A percentile compares a stretch with the other conserved stretches of the same genome.
Conservation (phyloP, 225 moss, liverwort and hornwort species). For the Marchantia paleacea region DNA sequence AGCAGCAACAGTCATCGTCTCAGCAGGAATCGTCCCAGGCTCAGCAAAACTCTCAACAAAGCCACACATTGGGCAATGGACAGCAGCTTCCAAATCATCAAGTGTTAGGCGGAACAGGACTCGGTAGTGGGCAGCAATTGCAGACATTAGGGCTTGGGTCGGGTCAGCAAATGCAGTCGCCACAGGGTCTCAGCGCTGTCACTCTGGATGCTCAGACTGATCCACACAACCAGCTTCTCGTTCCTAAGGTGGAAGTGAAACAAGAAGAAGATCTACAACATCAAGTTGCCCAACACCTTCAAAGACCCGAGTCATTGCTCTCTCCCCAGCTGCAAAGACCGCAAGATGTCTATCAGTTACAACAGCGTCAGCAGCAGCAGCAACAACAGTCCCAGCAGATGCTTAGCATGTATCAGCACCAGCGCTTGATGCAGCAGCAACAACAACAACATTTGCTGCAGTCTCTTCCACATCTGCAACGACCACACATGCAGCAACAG, state of each 20-base stretch:
- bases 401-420: conserved; percentile 42
- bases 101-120: conserved; percentile 33
- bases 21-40: conserved; percentile 40
- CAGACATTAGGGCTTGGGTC: conserved; percentile 34
- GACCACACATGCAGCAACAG: conserved; percentile 40
- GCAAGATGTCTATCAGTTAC: conserved; percentile 42
- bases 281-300: conserved; percentile 40
- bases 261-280: conserved; percentile 46
- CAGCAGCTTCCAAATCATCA: conserved; percentile 35
- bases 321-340: conserved; percentile 39
- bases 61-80: conserved; percentile 45
- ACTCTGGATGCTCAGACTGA: conserved; percentile 36
- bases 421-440: conserved; percentile 43
- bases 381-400: conserved; percentile 42
- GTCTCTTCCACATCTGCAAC: conserved; percentile 36
- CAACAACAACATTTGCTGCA: conserved; percentile 47
- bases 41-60: conserved; percentile 39
- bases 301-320: conserved; percentile 41
- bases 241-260: conserved; percentile 50
- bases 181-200: conserved; percentile 31
- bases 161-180: conserved; percentile 43
- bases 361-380: conserved; percentile 42
- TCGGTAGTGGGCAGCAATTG: conserved; percentile 35
- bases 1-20: conserved; percentile 32
- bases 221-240: conserved; percentile 41